Evolutionary conservation across 176 grass and related monocot species (phyloP).

Genomic region (Hyparrhenia diplandra): DNA sequence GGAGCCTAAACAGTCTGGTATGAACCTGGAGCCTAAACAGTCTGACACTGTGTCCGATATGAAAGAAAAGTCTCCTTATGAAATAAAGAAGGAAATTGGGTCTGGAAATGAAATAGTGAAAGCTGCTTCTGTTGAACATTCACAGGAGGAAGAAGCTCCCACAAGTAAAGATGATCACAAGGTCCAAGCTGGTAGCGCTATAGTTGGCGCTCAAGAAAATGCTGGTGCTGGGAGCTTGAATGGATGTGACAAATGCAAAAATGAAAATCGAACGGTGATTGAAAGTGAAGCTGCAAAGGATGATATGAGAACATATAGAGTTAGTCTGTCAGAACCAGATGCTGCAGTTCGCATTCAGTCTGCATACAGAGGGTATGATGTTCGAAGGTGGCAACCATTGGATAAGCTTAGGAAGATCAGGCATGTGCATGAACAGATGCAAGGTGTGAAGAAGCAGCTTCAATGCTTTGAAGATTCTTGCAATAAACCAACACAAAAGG

Average conservation of each 20-base stretch:
- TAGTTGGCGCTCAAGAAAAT: neutral
- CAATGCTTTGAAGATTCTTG: constrained; percentile 48
- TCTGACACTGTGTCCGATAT: neutral
- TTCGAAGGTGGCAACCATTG: constrained; percentile 65
- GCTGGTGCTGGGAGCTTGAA: constrained; percentile 12
- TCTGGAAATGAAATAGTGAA: constrained; percentile 4
- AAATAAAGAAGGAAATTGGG: constrained; percentile 2
- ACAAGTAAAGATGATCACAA: constrained; percentile 4
- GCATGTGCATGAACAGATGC: constrained; percentile 39
- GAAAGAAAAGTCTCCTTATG: constrained; percentile 22
- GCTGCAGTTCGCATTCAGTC: constrained; percentile 64
- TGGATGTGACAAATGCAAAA: constrained; percentile 10
- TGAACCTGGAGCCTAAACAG: constrained; percentile 1
- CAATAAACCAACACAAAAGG: constrained; percentile 28
- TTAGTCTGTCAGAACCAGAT: constrained; percentile 41
- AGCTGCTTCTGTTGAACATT: constrained; percentile 14
- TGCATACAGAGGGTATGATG: constrained; percentile 61
- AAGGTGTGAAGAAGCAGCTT: constrained; percentile 43
- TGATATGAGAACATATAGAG: neutral
- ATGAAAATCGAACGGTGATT: constrained; percentile 2
- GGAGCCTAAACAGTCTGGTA: too few species aligned
- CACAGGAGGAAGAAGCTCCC: constrained; percentile 6
- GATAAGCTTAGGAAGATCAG: constrained; percentile 70
- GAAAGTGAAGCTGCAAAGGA: constrained; percentile 7
- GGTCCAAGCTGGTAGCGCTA: neutral